Base-by-base conservation (phyloP, 2,329 filamentous ascomycete species). In the Talaromyces piceae region DNA sequence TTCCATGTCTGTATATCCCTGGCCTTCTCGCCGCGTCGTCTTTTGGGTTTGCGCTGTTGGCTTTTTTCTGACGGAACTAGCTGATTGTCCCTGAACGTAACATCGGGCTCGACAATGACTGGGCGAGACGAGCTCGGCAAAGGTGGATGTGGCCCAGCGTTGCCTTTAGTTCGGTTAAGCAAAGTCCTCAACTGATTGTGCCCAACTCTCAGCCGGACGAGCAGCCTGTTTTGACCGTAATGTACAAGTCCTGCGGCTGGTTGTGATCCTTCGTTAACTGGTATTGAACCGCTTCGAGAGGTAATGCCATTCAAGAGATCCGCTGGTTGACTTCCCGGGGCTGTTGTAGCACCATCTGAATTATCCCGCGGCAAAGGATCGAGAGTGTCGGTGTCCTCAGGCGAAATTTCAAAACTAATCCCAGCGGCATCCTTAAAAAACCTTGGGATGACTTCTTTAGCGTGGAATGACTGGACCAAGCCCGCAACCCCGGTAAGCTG, bases 381-480 rank as follows among this genome's bases (percentile, higher is more conserved):
- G 13, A 25, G 23, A 11, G 20, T 16, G 4, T 5, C 39, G 39
- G 12, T 30, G 8, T 43, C 45, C 8, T 59, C 57, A 9, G 58
- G 57, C 7, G 63, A 59, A 49, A 65, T 65, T 49, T 65, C 64
- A 39, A 65, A 68, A 13, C 62, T 65, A 22, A 68, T 68, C 6
- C 58, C 61, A 30, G 67, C 63, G 4, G 64, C 67, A 7, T 50
- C 57, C 46, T 64, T 60, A 46, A 67, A 65, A 7, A 58, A 55
- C 46, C 60, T 61, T 50, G 59, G 58, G 5, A 53, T 31, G 62
- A 59, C 43, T 61, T 56, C 26, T 59, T 62, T 44, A 18, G 51
- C 47, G 13, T 43, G 51, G 20, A 53, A 18, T 27, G 49, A 47
- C 30, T 53, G 51, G 11, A 48, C 41, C 27, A 43, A 30, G 18